phyloP scores from a whole-genome alignment of 768 basidiomycete genomes.

The Amanita exitialis region DNA sequence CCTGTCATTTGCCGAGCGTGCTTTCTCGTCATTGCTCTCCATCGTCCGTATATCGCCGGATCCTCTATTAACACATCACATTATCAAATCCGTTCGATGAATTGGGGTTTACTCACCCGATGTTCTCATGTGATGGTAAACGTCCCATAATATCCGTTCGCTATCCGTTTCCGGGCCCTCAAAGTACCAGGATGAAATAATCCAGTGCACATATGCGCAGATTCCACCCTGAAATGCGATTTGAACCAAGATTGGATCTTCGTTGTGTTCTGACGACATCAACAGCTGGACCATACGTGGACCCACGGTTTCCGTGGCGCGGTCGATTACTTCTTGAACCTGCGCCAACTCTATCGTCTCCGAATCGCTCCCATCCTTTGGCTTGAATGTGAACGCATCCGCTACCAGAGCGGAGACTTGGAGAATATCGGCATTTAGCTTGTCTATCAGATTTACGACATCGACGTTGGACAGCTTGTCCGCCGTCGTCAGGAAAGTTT shows the following conservation, averaged over 20 bases:
- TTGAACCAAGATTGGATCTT: conserved; percentile 30
- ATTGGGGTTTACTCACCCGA: conserved; percentile 31
- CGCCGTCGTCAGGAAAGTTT: conserved; percentile 35
- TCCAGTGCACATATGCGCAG: conserved; percentile 38
- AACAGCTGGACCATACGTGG: conserved; percentile 29
- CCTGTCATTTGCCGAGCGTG: conserved; percentile 31
- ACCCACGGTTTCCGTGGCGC: conserved; percentile 23
- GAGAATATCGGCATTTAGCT: conserved; percentile 39
- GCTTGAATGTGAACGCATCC: conserved; percentile 25
- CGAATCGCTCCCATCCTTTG: conserved; percentile 11
- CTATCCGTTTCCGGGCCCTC: conserved; percentile 30
- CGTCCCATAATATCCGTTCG: conserved; percentile 32
- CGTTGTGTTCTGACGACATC: conserved; percentile 24
- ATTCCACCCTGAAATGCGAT: conserved; percentile 36
- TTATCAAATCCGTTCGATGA: background rate
- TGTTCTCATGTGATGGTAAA: conserved; percentile 29
- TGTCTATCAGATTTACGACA: conserved; percentile 33
- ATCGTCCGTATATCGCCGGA: conserved; percentile 42
- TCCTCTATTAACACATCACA: conserved; percentile 23
- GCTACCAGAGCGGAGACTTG: conserved; percentile 42
- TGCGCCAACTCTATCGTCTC: conserved; percentile 15
- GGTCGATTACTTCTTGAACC: conserved; percentile 15
- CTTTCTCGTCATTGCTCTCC: conserved; percentile 43
- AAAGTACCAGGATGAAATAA: conserved; percentile 40
- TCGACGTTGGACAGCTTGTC: conserved; percentile 39